These are phyloP conservation scores for Apiospora aurea DNA, from an alignment of 2,329 filamentous ascomycete genomes.

Conservation along the genomic window DNA sequence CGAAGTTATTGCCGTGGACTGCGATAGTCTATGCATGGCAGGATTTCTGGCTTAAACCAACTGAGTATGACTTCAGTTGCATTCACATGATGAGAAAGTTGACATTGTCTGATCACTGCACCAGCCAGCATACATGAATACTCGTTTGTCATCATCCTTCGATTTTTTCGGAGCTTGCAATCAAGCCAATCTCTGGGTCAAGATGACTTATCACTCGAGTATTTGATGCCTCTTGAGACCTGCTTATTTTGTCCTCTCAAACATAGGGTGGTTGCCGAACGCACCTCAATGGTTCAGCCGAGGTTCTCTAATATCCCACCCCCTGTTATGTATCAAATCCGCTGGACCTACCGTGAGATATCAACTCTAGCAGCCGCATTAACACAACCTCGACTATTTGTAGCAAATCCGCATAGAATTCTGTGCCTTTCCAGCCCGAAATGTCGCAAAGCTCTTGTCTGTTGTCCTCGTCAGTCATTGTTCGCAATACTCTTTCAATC, in stretches of 20 bases:
- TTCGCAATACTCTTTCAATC: background rate
- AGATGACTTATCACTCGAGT: too few species aligned
- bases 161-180: too few species aligned
- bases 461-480: background rate
- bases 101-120: too few species aligned
- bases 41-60: background rate
- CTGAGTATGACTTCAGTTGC: background rate
- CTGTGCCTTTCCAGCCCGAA: background rate
- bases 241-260: background rate
- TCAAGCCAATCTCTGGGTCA: too few species aligned
- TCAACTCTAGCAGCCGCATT: background rate
- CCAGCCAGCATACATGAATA: too few species aligned
- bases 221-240: too few species aligned
- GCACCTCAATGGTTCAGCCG: background rate
- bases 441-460: background rate
- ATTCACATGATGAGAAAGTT: too few species aligned
- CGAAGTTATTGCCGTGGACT: background rate
- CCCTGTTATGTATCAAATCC: background rate
- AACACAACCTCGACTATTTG: background rate
- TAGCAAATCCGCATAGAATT: background rate
- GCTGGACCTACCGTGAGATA: background rate
- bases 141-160: too few species aligned
- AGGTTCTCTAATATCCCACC: background rate
- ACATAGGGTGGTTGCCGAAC: background rate
- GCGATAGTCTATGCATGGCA: background rate